A percentile compares a stretch with the other conserved stretches of the same genome.
These are phyloP conservation scores for Xylaria palmicola DNA, from an alignment of 495 filamentous ascomycete genomes.

Conservation along the genomic window DNA sequence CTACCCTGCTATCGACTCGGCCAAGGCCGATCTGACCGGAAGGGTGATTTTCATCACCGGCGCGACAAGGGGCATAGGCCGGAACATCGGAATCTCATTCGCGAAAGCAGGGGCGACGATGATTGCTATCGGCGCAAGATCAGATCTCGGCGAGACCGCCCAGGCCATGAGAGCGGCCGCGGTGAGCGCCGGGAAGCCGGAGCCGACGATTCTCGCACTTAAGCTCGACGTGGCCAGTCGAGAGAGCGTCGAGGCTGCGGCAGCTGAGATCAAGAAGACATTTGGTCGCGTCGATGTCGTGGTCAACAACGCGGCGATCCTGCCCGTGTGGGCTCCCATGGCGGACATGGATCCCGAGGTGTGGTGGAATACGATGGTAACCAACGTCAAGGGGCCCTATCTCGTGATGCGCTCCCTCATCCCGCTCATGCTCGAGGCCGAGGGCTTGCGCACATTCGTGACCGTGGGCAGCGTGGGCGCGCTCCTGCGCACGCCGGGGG, in stretches of 20 bases:
- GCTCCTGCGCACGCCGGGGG: slow-evolving; percentile 25
- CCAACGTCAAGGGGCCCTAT: slow-evolving; percentile 51
- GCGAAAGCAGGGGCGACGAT: slow-evolving; percentile 46
- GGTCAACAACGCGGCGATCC: slow-evolving; percentile 54
- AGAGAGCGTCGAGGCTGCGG: slow-evolving; percentile 36
- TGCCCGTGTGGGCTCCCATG: slow-evolving; percentile 28
- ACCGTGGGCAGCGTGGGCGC: slow-evolving; percentile 47
- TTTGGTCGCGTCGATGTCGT: slow-evolving; percentile 51
- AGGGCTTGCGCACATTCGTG: slow-evolving; percentile 45
- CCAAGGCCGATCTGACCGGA: slow-evolving; percentile 33
- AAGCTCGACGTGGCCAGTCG: slow-evolving; percentile 44
- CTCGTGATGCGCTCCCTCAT: slow-evolving; percentile 41
- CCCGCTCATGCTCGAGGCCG: slow-evolving; percentile 34
- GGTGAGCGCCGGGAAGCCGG: slow-evolving; percentile 19
- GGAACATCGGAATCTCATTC: slow-evolving; percentile 24
- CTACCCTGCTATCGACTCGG: slow-evolving; percentile 46
- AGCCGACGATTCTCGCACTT: slow-evolving; percentile 41
- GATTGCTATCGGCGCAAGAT: slow-evolving; percentile 50
- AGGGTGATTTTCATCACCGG: slow-evolving; percentile 50
- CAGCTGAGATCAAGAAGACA: slow-evolving; percentile 24
- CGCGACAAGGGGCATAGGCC: slow-evolving; percentile 51
- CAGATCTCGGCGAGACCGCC: slow-evolving; percentile 30
- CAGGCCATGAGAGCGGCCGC: slow-evolving; percentile 40
- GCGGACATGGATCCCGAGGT: slow-evolving; percentile 43
- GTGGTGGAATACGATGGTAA: slow-evolving; percentile 46